These are phyloP conservation scores for Paraglomus occultum DNA, from an alignment of 192 early-diverging fungal species.

Conservation along the genomic window DNA sequence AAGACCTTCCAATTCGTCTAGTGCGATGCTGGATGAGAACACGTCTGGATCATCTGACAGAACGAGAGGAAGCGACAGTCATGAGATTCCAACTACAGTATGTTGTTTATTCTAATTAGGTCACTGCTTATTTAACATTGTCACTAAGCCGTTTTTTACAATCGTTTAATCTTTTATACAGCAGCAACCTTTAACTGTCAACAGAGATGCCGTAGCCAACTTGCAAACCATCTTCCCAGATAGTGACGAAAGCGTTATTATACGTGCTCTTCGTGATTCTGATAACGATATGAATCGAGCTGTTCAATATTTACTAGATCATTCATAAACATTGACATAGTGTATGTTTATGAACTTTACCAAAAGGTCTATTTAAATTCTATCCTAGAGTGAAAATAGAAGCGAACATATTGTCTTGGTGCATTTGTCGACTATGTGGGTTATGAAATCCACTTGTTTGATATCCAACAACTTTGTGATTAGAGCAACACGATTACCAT, in stretches of 20 bases:
- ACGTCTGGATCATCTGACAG: conserved; percentile 25
- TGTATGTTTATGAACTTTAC: no score
- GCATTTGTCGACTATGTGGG: no score
- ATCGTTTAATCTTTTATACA: conserved; percentile 30
- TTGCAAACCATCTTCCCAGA: conserved; percentile 58
- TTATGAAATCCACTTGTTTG: no score
- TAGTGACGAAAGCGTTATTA: conserved; percentile 47
- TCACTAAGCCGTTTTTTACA: neutral
- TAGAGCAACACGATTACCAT: no score
- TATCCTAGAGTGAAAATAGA: no score
- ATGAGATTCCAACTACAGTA: neutral
- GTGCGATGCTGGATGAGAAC: conserved; percentile 42
- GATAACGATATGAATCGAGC: conserved; percentile 60
- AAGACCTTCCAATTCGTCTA: conserved; percentile 41
- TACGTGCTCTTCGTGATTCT: conserved; percentile 49
- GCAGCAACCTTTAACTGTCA: conserved; percentile 35
- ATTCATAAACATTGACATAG: neutral
- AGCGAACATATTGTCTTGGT: no score
- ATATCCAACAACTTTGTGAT: no score
- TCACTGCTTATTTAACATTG: neutral
- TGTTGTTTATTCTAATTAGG: neutral
- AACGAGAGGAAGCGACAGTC: neutral
- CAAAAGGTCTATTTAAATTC: no score
- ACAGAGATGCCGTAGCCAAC: conserved; percentile 46
- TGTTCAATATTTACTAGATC: conserved; percentile 47